Evolutionary conservation across 2,329 filamentous ascomycete genomes (phyloP), one percentile per base, ranked within the genome.

Genomic region (Diaporthe destruens): DNA sequence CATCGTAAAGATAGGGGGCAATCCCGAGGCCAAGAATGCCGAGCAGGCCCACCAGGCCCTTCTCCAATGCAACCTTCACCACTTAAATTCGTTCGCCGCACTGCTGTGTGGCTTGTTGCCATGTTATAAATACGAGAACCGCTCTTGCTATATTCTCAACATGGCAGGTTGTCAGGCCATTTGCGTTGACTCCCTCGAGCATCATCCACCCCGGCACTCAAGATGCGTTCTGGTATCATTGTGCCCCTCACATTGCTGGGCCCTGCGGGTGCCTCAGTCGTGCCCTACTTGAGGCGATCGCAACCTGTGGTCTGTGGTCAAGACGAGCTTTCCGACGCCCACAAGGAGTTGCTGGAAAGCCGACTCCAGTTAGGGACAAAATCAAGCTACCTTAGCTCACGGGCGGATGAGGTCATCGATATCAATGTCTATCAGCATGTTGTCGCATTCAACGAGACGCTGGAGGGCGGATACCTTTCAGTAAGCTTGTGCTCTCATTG

Each of bases 401-500:
- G 44, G 18, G 61, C 61, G 44, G 61, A 51, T n/a, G 29, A 51
- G 36, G 61, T 25, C 25, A 20, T 65, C 20, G 61, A 65, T 51
- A 44, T 65, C 61, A 65, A 65, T 32, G 61, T 65, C 32, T 65
- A 65, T 23, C 61, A 65, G 44, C 61, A 65, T 16, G 61, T 65
- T 16, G 61, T 65, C 47, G 61, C 61, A 8, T 65, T 65, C 29
- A 65, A 65, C 29, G 44, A 51, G 32, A 65, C 61, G 32, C 32
- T 65, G 6, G 42, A 51, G 23, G 61, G 61, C 8, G 61, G 61
- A 7, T 65, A 65, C 51, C 61, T 65, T 51, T 65, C 61, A 5
- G 61, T 65, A 42, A 65, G 61, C 18, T n/a, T 42, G 14, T 39
- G 9, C 3, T n/a, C 44, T 18, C 0, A 16, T 2, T 36, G 2